These are phyloP conservation scores for Diaporthe ilicicola DNA, from an alignment of 2,329 filamentous ascomycete genomes.

Conservation along the genomic window DNA sequence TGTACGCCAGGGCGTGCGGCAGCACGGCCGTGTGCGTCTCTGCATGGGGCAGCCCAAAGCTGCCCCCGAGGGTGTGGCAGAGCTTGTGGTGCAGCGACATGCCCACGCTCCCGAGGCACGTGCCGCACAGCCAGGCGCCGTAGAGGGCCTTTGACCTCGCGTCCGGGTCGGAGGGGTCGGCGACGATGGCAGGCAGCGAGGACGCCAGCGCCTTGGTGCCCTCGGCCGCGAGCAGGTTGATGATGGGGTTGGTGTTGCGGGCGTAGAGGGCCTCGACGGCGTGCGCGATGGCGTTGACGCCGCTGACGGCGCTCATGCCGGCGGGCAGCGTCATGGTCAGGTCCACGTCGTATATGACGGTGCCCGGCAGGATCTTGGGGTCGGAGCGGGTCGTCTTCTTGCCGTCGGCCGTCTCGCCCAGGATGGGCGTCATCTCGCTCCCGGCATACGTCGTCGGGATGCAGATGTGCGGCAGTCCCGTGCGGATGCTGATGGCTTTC, in stretches of 20 bases:
- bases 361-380: constrained; percentile 65
- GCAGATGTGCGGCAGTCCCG: constrained; percentile 61
- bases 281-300: constrained; percentile 73
- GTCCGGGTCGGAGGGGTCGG: constrained; percentile 50
- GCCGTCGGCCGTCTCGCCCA: constrained; percentile 68
- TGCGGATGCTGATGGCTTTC: constrained; percentile 64
- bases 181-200: constrained; percentile 61
- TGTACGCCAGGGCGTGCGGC: constrained; percentile 70
- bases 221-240: constrained; percentile 65
- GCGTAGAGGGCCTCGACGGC: constrained; percentile 70
- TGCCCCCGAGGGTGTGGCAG: constrained; percentile 71
- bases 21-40: constrained; percentile 72
- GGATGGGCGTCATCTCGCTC: constrained; percentile 71
- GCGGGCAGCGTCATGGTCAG: constrained; percentile 66
- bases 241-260: constrained; percentile 67
- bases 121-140: constrained; percentile 72
- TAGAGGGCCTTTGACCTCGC: constrained; percentile 65
- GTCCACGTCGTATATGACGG: constrained; percentile 72
- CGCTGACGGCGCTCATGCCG: constrained; percentile 63
- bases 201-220: constrained; percentile 61
- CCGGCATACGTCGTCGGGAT: constrained; percentile 70
- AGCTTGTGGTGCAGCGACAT: constrained; percentile 76
- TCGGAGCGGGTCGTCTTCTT: constrained; percentile 66
- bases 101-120: constrained; percentile 65
- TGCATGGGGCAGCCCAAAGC: constrained; percentile 70